Conservation (phyloP, 768 basidiomycete genomes). For the Suillus sp. region DNA sequence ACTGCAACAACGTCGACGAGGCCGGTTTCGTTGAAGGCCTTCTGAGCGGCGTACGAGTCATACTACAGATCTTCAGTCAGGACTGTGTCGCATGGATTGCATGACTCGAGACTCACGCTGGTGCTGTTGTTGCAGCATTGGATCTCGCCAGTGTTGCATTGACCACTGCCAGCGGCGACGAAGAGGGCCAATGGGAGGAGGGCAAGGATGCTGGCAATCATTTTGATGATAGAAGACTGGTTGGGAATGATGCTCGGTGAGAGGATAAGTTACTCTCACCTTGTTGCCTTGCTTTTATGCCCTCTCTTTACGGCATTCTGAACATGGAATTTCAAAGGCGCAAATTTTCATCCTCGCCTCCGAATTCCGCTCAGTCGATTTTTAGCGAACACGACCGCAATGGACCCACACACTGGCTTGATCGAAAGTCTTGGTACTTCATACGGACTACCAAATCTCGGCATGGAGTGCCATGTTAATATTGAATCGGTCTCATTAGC, state of each 20-base stretch:
- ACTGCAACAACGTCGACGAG: not conserved
- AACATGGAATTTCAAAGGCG: not conserved
- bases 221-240: not conserved
- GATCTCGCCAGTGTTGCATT: constrained; percentile 6
- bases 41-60: not conserved
- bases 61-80: not conserved
- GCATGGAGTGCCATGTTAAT: too few species aligned
- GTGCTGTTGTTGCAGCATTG: constrained; percentile 9
- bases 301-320: not conserved
- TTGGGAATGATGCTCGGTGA: not conserved
- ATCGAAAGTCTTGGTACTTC: too few species aligned
- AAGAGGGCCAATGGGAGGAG: not conserved
- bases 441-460: too few species aligned
- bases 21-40: not conserved
- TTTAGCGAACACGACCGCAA: too few species aligned
- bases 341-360: not conserved
- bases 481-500: too few species aligned
- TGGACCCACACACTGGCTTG: too few species aligned
- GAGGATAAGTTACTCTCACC: not conserved
- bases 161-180: not conserved
- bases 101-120: not conserved
- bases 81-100: not conserved
- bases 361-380: too few species aligned
- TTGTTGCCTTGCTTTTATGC: not conserved
- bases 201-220: not conserved